Evolutionary conservation across 2,329 filamentous ascomycete species (phyloP).

Genomic region (Pyrenophora teres): DNA sequence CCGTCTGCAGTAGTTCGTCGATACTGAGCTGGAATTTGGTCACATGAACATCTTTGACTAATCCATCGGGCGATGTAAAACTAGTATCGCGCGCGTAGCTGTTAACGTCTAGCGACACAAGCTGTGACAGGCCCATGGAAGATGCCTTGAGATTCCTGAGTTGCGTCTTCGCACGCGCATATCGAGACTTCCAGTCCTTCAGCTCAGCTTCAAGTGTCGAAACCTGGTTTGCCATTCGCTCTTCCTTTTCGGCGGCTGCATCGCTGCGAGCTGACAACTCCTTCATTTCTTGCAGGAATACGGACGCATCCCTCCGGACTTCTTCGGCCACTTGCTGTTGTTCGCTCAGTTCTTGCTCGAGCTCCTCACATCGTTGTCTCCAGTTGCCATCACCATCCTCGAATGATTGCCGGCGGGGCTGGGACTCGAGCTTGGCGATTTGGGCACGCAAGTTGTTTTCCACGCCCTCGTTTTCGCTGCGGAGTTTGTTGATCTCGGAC

Average conservation of each 20-base stretch:
- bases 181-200: conserved; percentile 87
- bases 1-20: conserved; percentile 82
- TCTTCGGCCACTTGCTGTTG: conserved; percentile 86
- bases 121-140: conserved; percentile 73
- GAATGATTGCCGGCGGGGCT: conserved; percentile 27
- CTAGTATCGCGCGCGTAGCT: conserved; percentile 68
- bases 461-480: conserved; percentile 68
- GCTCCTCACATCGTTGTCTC: conserved; percentile 47
- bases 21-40: conserved; percentile 95
- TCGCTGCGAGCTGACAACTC: conserved; percentile 79
- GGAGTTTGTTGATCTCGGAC: conserved; percentile 75
- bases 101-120: conserved; percentile 63
- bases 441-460: conserved; percentile 67
- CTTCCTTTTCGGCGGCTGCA: conserved; percentile 79
- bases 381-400: conserved; percentile 37
- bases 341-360: conserved; percentile 68
- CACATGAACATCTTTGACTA: conserved; percentile 89
- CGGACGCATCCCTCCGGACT: conserved; percentile 80
- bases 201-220: conserved; percentile 80
- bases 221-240: conserved; percentile 75
- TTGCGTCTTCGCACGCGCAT: conserved; percentile 86
- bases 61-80: conserved; percentile 71
- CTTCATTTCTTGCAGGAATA: conserved; percentile 88
- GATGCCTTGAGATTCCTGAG: conserved; percentile 79
- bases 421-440: conserved; percentile 57